Evolutionary conservation across 2,329 filamentous ascomycete genomes (phyloP).

Genomic region (Curvularia spicifera): DNA sequence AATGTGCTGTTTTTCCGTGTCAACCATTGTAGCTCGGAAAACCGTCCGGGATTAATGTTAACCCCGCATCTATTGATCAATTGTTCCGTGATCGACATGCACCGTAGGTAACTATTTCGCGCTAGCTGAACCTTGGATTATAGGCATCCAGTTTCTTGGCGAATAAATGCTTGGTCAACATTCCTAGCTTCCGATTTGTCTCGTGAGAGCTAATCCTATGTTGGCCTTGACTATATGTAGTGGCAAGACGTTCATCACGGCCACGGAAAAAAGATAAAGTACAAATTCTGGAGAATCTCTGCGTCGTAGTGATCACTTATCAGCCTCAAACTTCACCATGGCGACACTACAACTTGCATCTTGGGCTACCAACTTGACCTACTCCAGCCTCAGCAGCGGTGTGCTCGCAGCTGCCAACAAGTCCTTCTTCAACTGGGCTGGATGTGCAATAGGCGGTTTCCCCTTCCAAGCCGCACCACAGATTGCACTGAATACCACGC

Average conservation of each 20-base stretch:
- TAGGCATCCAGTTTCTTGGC: neutral
- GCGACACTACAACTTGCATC: neutral
- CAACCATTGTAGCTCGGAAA: neutral
- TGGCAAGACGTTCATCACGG: neutral
- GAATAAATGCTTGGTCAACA: neutral
- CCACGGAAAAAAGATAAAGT: neutral
- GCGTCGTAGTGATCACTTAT: neutral
- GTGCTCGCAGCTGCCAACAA: conserved; percentile 1
- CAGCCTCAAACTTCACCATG: neutral
- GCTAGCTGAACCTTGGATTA: neutral
- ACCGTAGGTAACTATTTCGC: neutral
- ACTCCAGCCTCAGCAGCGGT: neutral
- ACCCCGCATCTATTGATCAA: neutral
- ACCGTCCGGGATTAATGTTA: neutral
- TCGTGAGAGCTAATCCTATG: neutral
- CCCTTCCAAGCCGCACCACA: neutral
- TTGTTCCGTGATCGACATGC: neutral
- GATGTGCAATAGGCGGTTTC: neutral
- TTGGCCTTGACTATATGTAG: neutral
- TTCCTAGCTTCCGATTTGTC: neutral
- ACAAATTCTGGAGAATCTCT: neutral
- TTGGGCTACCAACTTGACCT: neutral
- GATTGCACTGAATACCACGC: neutral
- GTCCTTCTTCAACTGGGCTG: conserved; percentile 2
- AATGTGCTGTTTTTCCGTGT: neutral